Evolutionary conservation across 2,329 filamentous ascomycete species (phyloP).

Genomic region (Alternaria sp.): DNA sequence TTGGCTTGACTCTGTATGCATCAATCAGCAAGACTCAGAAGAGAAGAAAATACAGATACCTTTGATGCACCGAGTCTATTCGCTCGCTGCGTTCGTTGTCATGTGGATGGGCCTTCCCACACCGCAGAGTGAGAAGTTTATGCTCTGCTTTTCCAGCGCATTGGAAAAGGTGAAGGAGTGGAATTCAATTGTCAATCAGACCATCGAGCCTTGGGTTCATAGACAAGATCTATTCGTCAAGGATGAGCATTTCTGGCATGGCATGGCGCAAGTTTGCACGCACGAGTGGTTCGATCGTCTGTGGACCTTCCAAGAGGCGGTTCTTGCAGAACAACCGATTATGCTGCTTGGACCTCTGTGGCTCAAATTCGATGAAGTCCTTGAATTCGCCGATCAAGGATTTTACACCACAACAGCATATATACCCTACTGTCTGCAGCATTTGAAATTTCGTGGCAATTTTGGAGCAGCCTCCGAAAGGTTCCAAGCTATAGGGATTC

Average conservation of each 20-base stretch:
- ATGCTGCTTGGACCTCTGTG: not conserved
- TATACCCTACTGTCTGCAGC: too few species aligned
- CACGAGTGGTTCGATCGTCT: not conserved
- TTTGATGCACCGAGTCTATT: not conserved
- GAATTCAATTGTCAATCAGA: not conserved
- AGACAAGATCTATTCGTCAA: fast-evolving
- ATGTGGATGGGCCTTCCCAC: not conserved
- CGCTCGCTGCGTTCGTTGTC: not conserved
- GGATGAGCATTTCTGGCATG: not conserved
- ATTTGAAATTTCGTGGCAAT: too few species aligned
- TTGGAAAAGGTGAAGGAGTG: not conserved
- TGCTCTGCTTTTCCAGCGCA: not conserved
- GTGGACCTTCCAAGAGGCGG: not conserved
- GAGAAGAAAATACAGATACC: not conserved
- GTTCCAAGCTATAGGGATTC: too few species aligned
- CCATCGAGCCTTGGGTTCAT: not conserved
- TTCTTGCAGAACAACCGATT: not conserved
- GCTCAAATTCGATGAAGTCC: not conserved
- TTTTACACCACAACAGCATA: too few species aligned
- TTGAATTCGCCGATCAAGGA: not conserved
- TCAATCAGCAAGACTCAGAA: not conserved
- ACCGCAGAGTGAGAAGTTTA: not conserved
- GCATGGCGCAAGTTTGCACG: not conserved
- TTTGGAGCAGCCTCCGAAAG: too few species aligned
- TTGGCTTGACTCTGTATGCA: not conserved